Evolutionary conservation across 2,329 filamentous ascomycete species (phyloP).

Genomic region (Penicillium sp.): DNA sequence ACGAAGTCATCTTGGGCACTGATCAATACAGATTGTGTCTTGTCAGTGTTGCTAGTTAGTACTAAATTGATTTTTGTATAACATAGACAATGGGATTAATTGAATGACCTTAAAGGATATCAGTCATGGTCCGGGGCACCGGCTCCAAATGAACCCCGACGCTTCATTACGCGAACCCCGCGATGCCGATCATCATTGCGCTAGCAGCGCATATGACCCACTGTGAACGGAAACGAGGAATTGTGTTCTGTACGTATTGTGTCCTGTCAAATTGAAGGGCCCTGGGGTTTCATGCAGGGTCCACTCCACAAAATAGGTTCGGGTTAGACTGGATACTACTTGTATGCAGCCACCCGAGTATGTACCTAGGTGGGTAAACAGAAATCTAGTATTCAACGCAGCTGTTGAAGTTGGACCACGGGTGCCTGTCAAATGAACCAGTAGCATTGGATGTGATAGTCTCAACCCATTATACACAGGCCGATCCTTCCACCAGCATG

Average conservation of each 20-base stretch:
- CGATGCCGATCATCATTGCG: conserved; percentile 1
- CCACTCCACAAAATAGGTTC: background rate
- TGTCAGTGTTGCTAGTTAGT: too few relatives aligned
- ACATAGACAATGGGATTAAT: background rate
- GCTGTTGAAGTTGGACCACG: background rate
- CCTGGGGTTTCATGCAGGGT: background rate
- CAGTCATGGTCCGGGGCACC: background rate
- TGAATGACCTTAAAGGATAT: background rate
- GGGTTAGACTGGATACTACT: background rate
- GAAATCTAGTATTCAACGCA: too few relatives aligned
- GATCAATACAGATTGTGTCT: background rate
- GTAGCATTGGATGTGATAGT: background rate
- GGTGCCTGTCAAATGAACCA: background rate
- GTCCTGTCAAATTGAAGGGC: background rate
- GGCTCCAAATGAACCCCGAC: conserved; percentile 2
- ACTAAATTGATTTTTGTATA: background rate
- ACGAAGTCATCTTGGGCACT: background rate
- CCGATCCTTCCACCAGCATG: background rate
- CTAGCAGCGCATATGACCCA: background rate
- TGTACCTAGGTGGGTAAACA: background rate
- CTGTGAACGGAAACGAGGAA: background rate
- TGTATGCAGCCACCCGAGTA: background rate
- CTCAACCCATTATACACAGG: background rate
- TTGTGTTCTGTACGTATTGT: background rate
- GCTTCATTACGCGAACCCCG: background rate